Base-by-base conservation (phyloP, 345 rosid species). In the Populus ilicifolia region DNA sequence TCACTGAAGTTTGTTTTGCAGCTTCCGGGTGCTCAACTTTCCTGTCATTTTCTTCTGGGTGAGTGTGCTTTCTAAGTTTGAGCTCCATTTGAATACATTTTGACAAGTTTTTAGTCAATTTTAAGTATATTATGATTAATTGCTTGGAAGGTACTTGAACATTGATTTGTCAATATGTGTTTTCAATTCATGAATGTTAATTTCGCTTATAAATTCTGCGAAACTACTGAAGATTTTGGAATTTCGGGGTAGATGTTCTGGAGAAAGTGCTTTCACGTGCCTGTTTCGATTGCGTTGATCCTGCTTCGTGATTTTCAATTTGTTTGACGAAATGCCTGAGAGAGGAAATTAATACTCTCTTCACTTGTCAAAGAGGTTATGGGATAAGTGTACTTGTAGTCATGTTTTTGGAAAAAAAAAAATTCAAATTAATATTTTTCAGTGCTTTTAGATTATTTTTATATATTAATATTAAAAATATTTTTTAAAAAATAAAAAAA, bases 241-340 rank as follows among this genome's bases (percentile, higher is more conserved):
- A 7, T 54, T 21, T 73, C 38, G 50, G 16, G 39, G 41, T 38
- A n/a, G 7, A 38, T 39, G 18, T 21, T 70, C 20, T 52, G 56
- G 48, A 72, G 62, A 77, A 71, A 46, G 83, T 25, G 54, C 67
- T 41, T 41, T 41, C 13, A 41, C 66, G 56, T 0, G 62, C 30
- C 44, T 39, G 43, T 43, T 75, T 71, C 25, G 46, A 44, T 4
- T 76, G 39, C 30, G 33, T 54, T 48, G 64, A 46, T 66, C 20
- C 66, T 73, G 11, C n/a, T 30, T 71, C 29, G 35, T 56, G 35
- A 54, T 25, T 35, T 10, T 73, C 73, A 65, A 68, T 27, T 44
- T 73, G 35, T 33, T 73, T 71, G 69, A 71, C 14, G 35, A 54
- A 75, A 52, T 67, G 70, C 56, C 63, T 33, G 69, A 75, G 5